Evolutionary conservation across 192 early-diverging fungal genomes (phyloP).

Genomic region (Coemansia sp.): DNA sequence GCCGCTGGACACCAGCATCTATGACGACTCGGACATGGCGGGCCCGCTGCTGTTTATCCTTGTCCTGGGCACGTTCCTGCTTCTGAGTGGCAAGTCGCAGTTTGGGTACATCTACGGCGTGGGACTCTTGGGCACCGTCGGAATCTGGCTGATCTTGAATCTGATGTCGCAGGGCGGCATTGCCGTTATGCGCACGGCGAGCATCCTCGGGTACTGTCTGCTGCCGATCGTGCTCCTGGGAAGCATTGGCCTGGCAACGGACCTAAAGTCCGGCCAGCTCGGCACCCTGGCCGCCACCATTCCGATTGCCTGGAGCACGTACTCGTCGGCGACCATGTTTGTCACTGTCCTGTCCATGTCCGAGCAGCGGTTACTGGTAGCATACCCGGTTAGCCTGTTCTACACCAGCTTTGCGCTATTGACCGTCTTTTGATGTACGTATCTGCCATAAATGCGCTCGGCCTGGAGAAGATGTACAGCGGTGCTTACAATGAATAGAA

Average conservation of each 20-base stretch:
- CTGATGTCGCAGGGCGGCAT: constrained; percentile 88
- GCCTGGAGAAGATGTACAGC: no score
- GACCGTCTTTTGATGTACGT: constrained; percentile 87
- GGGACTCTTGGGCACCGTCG: constrained; percentile 76
- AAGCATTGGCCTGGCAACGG: constrained; percentile 61
- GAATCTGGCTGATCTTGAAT: constrained; percentile 85
- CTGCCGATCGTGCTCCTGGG: constrained; percentile 92
- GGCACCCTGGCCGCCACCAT: constrained; percentile 60
- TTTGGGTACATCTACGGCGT: constrained; percentile 99
- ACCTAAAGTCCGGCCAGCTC: constrained; percentile 57
- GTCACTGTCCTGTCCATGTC: constrained; percentile 83
- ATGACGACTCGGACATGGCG: constrained; percentile 95
- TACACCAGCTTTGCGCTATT: constrained; percentile 93
- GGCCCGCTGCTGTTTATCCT: constrained; percentile 91
- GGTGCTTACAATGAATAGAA: no score
- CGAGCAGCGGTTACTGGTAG: constrained; percentile 89
- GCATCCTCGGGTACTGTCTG: constrained; percentile 95
- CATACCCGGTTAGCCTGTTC: constrained; percentile 88
- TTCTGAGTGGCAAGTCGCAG: constrained; percentile 87
- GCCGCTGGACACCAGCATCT: constrained; percentile 70
- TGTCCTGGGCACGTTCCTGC: constrained; percentile 82
- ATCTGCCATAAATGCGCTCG: no score
- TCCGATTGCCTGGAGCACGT: constrained; percentile 91
- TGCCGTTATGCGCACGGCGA: constrained; percentile 81
- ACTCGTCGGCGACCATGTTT: constrained; percentile 91